A percentile compares a stretch with the other conserved stretches of the same genome.
Evolutionary conservation across 331 rosid genomes (phyloP).

Genomic region (Arachis monticola): DNA sequence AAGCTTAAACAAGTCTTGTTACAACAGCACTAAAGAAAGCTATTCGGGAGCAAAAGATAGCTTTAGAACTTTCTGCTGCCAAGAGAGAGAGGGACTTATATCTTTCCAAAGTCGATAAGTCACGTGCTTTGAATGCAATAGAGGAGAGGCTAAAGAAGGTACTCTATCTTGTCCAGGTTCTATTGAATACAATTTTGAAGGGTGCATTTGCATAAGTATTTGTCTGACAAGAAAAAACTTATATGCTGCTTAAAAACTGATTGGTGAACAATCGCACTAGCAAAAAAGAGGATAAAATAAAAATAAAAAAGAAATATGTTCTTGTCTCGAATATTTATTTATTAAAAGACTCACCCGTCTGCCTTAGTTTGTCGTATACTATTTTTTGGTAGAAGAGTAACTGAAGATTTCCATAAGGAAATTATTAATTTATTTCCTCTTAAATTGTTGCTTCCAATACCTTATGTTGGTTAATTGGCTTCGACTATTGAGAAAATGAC

Average conservation of each 20-base stretch:
- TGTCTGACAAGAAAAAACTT: constrained; percentile 17
- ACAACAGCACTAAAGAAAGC: constrained; percentile 74
- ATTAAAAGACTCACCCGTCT: not conserved
- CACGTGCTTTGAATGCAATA: constrained; percentile 72
- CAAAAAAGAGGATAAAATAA: not conserved
- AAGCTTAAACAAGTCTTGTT: constrained; percentile 30
- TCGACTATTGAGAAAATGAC: constrained; percentile 1
- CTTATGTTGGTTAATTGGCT: constrained; percentile 14
- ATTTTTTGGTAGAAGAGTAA: not conserved
- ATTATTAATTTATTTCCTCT: not conserved
- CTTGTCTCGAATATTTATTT: not conserved
- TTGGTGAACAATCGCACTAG: not conserved
- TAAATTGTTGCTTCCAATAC: constrained; percentile 8
- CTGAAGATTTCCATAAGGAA: not conserved
- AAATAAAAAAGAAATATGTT: not conserved
- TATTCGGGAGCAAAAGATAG: constrained; percentile 74
- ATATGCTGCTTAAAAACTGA: constrained; percentile 1
- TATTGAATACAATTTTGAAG: not conserved
- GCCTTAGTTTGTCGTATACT: not conserved
- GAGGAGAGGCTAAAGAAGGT: constrained; percentile 87
- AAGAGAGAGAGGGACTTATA: constrained; percentile 85
- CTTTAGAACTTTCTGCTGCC: constrained; percentile 83
- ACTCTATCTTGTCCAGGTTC: constrained; percentile 9
- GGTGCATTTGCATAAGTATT: constrained; percentile 6
- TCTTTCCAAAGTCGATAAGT: constrained; percentile 65